Evolutionary conservation across 2,329 filamentous ascomycete species (phyloP).

Genomic region (Trichophyton schoenleinii): DNA sequence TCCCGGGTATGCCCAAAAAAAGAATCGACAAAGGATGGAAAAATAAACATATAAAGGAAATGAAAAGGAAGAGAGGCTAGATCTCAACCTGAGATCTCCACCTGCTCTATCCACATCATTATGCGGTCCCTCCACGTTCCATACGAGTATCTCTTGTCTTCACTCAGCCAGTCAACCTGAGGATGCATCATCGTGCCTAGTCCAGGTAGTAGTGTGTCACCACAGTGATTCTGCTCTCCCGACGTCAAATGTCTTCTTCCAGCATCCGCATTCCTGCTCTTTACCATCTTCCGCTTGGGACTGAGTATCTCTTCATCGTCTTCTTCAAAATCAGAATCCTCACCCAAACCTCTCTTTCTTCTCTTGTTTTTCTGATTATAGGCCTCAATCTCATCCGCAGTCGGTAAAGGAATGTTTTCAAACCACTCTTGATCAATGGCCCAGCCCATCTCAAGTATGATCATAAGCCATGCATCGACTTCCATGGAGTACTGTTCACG

Average conservation of each 20-base stretch:
- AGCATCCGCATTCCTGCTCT: conserved; percentile 10
- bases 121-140: conserved; percentile 33
- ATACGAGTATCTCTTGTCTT: conserved; percentile 32
- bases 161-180: conserved; percentile 36
- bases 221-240: neutral
- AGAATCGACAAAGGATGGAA: neutral
- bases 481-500: conserved; percentile 23
- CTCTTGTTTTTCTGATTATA: conserved; percentile 3
- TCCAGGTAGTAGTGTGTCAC: conserved; percentile 28
- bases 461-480: conserved; percentile 49
- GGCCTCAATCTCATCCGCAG: conserved; percentile 6
- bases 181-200: conserved; percentile 41
- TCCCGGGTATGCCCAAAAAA: neutral
- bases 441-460: conserved; percentile 40
- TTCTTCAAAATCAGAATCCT: conserved; percentile 9
- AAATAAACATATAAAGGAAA: neutral
- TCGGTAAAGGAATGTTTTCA: conserved; percentile 37
- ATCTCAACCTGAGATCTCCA: conserved; percentile 22
- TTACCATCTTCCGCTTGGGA: conserved; percentile 19
- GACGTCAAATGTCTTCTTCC: neutral
- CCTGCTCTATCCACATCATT: conserved; percentile 25
- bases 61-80: neutral
- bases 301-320: conserved; percentile 21
- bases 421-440: conserved; percentile 56
- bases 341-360: conserved; percentile 8